Evolutionary conservation across 495 filamentous ascomycete species (phyloP).

Genomic region (Xylaria venustula): DNA sequence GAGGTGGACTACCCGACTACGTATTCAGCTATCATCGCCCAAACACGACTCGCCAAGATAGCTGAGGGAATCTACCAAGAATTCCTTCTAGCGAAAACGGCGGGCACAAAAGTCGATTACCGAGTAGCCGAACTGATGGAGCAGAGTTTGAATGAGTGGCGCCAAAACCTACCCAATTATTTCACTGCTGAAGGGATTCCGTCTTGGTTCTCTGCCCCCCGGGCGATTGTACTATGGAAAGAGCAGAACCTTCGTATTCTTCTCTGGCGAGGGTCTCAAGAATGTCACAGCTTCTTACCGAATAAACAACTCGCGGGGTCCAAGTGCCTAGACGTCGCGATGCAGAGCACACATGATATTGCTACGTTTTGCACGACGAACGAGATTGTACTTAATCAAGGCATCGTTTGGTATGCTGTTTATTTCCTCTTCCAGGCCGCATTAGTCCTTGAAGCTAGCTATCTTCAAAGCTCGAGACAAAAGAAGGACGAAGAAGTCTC

Average conservation of each 20-base stretch:
- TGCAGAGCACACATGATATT: neutral
- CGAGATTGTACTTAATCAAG: neutral
- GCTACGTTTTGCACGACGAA: neutral
- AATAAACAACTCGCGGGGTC: neutral
- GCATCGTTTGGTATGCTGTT: neutral
- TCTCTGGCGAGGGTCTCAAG: neutral
- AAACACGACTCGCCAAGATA: constrained; percentile 15
- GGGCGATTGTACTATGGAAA: constrained; percentile 27
- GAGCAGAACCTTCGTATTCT: constrained; percentile 34
- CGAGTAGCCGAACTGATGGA: neutral
- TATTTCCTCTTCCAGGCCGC: neutral
- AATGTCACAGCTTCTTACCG: neutral
- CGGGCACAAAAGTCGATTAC: neutral
- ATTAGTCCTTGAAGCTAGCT: neutral
- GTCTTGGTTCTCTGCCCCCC: constrained; percentile 26
- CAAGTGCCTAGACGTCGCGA: neutral
- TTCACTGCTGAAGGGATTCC: constrained; percentile 18
- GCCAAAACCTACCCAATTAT: constrained; percentile 11
- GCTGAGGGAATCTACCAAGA: constrained; percentile 10
- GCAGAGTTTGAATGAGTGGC: neutral
- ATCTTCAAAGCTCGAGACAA: neutral
- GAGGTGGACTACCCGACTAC: neutral
- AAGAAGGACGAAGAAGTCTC: neutral
- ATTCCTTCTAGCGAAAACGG: constrained; percentile 1
- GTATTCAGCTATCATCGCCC: neutral